Evolutionary conservation across 2,329 filamentous ascomycete species (phyloP), one percentile per base, ranked within the genome.

Genomic region (Lachnum nothofagi): DNA sequence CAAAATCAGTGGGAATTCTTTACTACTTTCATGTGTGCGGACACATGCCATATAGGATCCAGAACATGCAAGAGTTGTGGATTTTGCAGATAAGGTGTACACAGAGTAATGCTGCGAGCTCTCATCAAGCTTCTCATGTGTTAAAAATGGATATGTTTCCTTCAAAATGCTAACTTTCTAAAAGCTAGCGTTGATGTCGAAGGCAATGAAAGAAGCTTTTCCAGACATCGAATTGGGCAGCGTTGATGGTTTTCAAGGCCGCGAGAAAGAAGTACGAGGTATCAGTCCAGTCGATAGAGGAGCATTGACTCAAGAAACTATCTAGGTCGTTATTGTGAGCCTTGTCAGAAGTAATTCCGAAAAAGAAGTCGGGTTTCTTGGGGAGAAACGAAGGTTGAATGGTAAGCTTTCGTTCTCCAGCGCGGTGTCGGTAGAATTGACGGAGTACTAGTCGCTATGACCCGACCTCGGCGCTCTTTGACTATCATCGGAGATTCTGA

Each of bases 181-280:
- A 49, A 56, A 94, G 80, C 78, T 96, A 29, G 85, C 86, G 4
- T 70, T 94, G 9, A 73, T 97, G 44, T 83, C 89, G 10, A 72
- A 76, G 31, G 76, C 85, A 56, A 76, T 98, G 42, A 93, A 91
- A 64, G 87, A 93, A 52, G 72, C 75, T 33, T 95, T 86, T 60
- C 86, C 86, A 0, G 89, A 86, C 10, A 82, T 98, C 43, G 93
- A 98, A 67, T 75, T 98, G n/a, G 93, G 93, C 27, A 95, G 89
- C 61, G 88, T 98, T 2, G 93, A 98, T 67, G 93, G 91, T 2
- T 98, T 98, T 66, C 93, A 98, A 68, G 93, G 93, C 27, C 82
- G 93, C 16, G 93, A 98, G 69, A 98, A 98, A 69, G 93, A 98
- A 68, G 49, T 51, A 48, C 10, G 49, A 20, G 17, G 38, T 19